Evolutionary conservation across 2,329 filamentous ascomycete genomes (phyloP), one percentile per base, ranked within the genome.

Genomic region (Cadophora sp.): DNA sequence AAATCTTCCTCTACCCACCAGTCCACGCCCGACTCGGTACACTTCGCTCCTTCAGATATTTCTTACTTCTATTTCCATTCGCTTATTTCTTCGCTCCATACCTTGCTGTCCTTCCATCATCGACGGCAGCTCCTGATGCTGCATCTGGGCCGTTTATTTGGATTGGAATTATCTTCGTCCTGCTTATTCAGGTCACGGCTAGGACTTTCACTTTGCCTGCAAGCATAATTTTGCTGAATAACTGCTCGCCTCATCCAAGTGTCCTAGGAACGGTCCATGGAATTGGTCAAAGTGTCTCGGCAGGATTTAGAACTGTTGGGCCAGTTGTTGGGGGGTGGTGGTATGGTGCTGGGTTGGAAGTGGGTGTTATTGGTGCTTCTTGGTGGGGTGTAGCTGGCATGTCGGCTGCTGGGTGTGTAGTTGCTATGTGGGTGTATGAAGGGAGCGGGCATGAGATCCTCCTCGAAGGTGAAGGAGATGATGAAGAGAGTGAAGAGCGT

Each of bases 1-100:
- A 93, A 76, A 84, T 93, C 24, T 82, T 90, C 62, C 78, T 91
- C 9, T 93, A 93, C 75, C 90, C 90, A 0, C 81, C 82, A 48
- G 81, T 91, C 3, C 89, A 91, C 72, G 82, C 83, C 27, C 3
- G 27, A 30, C 27, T 30, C 27, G 27, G 27, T 6, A 30, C 27
- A 6, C 27, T 30, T 30, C 27, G 27, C 27, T 30, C 27, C 27
- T 30, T 30, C 27, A 30, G 27, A 30, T 30, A 30, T 30, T 30
- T 30, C 27, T 30, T 30, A 30, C 27, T 30, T 30, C 6, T 30
- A 30, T 30, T 30, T 30, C 27, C 27, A 30, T 30, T 30, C 27
- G 27, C 27, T 30, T 30, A 30, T 30, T 30, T 30, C 27, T 30
- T 30, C 6, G 27, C 27, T 6, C 27, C 27, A 4, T 30, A 30